Percentiles rank a stretch among this genome's conserved stretches.
Evolutionary conservation across 2,329 filamentous ascomycete genomes (phyloP).

Genomic region (Penicillium janthinellum): DNA sequence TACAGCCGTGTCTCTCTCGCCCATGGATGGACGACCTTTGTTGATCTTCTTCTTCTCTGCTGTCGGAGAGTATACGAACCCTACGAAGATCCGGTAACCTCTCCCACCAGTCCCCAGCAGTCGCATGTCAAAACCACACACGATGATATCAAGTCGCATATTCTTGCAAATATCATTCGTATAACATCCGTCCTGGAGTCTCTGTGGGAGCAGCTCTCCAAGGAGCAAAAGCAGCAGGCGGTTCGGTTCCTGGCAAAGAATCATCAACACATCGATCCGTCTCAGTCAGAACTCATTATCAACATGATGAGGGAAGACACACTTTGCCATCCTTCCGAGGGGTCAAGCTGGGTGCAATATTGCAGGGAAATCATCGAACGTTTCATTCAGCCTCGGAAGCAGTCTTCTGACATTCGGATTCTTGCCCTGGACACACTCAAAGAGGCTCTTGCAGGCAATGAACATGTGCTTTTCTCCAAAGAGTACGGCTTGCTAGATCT

Average conservation of each 20-base stretch:
- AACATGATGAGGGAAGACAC: conserved; percentile 36
- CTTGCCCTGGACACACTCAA: conserved; percentile 42
- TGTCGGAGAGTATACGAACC: conserved; percentile 39
- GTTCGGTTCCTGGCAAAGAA: conserved; percentile 40
- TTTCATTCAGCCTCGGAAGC: conserved; percentile 42
- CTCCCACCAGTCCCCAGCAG: conserved; percentile 28
- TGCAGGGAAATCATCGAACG: conserved; percentile 38
- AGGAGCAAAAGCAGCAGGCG: conserved; percentile 39
- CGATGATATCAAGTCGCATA: conserved; percentile 42
- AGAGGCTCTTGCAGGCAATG: conserved; percentile 39
- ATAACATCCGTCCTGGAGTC: conserved; percentile 40
- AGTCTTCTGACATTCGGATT: conserved; percentile 44
- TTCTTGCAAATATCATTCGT: conserved; percentile 41
- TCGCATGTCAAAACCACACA: conserved; percentile 30
- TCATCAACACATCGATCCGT: conserved; percentile 39
- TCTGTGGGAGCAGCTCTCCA: conserved; percentile 41
- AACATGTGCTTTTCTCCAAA: conserved; percentile 35
- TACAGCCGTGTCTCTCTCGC: conserved; percentile 36
- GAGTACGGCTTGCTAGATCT: conserved; percentile 36
- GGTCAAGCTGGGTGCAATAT: conserved; percentile 36
- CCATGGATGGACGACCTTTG: conserved; percentile 37
- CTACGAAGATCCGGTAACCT: conserved; percentile 21
- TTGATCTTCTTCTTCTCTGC: conserved; percentile 37
- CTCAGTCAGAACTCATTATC: conserved; percentile 44
- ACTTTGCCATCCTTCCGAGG: conserved; percentile 37